Percentiles rank a stretch among this genome's conserved stretches.
Conservation (phyloP, 192 early-diverging fungal species). For the Neocallimastix lanati region DNA sequence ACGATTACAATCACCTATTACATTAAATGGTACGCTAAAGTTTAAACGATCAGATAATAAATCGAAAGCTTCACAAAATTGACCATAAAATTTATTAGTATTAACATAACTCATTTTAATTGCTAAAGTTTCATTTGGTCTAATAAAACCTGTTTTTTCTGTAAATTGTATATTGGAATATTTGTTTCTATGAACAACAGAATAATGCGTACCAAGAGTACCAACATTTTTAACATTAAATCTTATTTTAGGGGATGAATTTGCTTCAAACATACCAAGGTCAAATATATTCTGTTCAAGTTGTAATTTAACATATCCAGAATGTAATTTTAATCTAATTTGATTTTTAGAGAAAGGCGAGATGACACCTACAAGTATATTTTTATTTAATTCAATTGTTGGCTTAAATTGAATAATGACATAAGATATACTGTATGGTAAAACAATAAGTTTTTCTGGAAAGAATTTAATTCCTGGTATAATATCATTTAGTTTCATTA, state of each 20-base stretch:
- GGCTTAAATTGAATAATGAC: conserved; percentile 33
- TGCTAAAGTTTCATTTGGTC: conserved; percentile 14
- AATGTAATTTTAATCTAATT: conserved; percentile 31
- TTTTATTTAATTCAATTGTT: conserved; percentile 21
- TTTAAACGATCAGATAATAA: conserved; percentile 34
- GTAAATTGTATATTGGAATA: conserved; percentile 30
- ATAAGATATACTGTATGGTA: conserved; percentile 27
- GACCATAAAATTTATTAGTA: conserved; percentile 20
- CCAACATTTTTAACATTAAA: conserved; percentile 27
- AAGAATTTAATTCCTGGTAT: conserved; percentile 31
- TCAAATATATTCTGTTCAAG: conserved; percentile 21
- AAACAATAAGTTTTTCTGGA: conserved; percentile 24
- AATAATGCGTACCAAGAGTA: conserved; percentile 32
- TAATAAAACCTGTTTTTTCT: conserved; percentile 21
- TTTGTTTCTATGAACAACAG: conserved; percentile 17
- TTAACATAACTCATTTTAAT: conserved; percentile 21
- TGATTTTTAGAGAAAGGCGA: conserved; percentile 39
- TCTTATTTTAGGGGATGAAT: conserved; percentile 14
- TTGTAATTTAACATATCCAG: conserved; percentile 26
- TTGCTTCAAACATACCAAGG: conserved; percentile 47
- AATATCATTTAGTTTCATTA: conserved; percentile 32
- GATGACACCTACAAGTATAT: conserved; percentile 27
- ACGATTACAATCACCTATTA: conserved; percentile 41
- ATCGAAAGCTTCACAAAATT: conserved; percentile 28
- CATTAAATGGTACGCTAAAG: conserved; percentile 19